Conservation (phyloP, 2,329 filamentous ascomycete species). For the Fusarium penzigii region DNA sequence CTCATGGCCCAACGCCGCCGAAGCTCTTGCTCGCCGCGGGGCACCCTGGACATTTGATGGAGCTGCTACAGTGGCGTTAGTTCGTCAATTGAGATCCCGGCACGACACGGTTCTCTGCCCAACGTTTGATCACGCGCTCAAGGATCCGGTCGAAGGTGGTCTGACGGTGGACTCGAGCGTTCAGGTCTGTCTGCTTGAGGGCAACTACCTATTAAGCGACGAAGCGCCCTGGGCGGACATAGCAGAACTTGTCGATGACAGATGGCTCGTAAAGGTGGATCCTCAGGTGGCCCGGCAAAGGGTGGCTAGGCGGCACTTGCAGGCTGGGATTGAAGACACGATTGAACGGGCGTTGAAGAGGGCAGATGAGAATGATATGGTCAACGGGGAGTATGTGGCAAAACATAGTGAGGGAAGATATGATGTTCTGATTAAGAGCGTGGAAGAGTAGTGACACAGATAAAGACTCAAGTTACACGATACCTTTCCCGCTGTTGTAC, state of each 20-base stretch:
- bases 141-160: constrained; percentile 68
- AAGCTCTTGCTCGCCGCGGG: constrained; percentile 34
- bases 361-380: constrained; percentile 77
- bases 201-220: constrained; percentile 54
- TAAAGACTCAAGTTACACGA: too few species aligned
- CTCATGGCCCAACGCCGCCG: constrained; percentile 31
- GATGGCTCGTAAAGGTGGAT: constrained; percentile 43
- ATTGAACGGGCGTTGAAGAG: constrained; percentile 67
- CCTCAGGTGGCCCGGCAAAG: constrained; percentile 36
- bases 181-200: constrained; percentile 70
- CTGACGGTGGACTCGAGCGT: constrained; percentile 59
- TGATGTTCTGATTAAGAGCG: constrained; percentile 29
- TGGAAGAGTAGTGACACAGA: constrained; percentile 18
- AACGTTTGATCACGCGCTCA: constrained; percentile 72
- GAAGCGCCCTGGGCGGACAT: constrained; percentile 36
- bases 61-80: constrained; percentile 20
- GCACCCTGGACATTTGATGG: constrained; percentile 37
- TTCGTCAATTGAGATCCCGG: constrained; percentile 14
- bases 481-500: too few species aligned
- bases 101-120: constrained; percentile 41
- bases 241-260: constrained; percentile 38
- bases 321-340: constrained; percentile 46
- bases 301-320: constrained; percentile 40
- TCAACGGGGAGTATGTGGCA: constrained; percentile 78
- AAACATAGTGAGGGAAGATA: constrained; percentile 26